Conservation (phyloP, 1,284 basidiomycete genomes). For the Ceratobasidium sp. region DNA sequence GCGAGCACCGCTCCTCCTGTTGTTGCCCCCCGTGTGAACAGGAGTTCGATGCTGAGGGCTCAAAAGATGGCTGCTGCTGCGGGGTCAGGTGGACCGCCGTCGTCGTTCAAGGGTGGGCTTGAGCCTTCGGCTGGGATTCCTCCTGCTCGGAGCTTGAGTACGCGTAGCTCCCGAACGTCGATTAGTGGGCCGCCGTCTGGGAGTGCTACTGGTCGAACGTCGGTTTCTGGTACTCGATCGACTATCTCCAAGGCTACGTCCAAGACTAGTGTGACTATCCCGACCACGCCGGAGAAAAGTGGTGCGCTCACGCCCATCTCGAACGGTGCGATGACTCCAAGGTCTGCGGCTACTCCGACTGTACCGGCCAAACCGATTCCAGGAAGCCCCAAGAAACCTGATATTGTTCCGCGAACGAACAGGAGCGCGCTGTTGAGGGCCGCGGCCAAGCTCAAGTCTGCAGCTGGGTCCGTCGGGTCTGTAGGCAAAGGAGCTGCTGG, state of each 20-base stretch:
- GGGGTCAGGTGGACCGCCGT: conserved; percentile 59
- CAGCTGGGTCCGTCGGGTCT: conserved; percentile 17
- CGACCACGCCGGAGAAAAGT: conserved; percentile 29
- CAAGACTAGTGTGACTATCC: conserved; percentile 40
- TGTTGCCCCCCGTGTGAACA: conserved; percentile 75
- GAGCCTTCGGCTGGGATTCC: conserved; percentile 25
- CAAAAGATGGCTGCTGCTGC: conserved; percentile 58
- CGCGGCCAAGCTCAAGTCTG: conserved; percentile 55
- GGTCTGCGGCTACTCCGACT: conserved; percentile 11
- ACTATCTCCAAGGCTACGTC: conserved; percentile 38
- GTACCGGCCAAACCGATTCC: conserved; percentile 18
- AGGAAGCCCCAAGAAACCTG: conserved; percentile 38
- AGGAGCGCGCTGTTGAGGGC: conserved; percentile 78
- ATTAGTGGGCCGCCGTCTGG: conserved; percentile 46
- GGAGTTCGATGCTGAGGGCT: conserved; percentile 73
- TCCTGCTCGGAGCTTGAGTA: conserved; percentile 26
- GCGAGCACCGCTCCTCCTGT: conserved; percentile 72
- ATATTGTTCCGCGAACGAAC: conserved; percentile 75
- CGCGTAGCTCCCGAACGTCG: conserved; percentile 25
- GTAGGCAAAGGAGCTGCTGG: conserved; percentile 10
- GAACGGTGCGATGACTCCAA: conserved; percentile 38
- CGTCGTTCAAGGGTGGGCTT: conserved; percentile 50
- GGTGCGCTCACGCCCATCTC: conserved; percentile 32
- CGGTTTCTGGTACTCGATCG: conserved; percentile 53
- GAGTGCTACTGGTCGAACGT: conserved; percentile 49